Base-by-base conservation (phyloP, 345 rosid genomes). In the Geranium rotundifolium region DNA sequence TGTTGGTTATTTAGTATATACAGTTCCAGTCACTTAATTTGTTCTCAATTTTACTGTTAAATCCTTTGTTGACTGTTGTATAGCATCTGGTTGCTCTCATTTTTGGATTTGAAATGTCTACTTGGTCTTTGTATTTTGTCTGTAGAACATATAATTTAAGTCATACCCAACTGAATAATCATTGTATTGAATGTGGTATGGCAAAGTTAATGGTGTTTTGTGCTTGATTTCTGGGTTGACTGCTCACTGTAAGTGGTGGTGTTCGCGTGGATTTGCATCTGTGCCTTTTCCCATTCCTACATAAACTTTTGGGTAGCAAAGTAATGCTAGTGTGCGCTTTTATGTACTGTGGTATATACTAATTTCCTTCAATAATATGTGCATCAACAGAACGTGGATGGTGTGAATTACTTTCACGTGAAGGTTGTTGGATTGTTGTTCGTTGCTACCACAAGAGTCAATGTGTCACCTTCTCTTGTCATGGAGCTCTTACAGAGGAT, bases 361-460 rank as follows among this genome's bases (percentile, higher is more conserved):
- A 17, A 62, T 19, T 20, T 6, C 29, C 39, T 60, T 65, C 39
- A 1, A 60, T 56, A 16, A 17, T 55, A 13, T 55, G 57, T 55
- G 18, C 57, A 17, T 23, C 37, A 49, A 12, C 72, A 93, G 97
- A 86, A 90, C 71, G 83, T 90, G 55, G 97, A 88, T 59, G 97
- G 99, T 23, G 99, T 93, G 20, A 93, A 93, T 82, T 93, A 93
- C 86, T 93, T 90, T 70, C 97, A 93, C 62, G 97, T 93, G 73
- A 93, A 88, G 71, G 95, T 93, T 59, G 96, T 85, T 69, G 97
- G 99, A 54, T 75, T 93, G 4, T 72, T 88, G 63, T 93, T 93
- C 69, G 99, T 90, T 39, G 97, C 99, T 13, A 93, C 99, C 59
- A 90, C 97, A 7, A 85, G 99, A 70, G 85, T 88, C 62, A 93